Evolutionary conservation across 495 filamentous ascomycete genomes (phyloP).

Genomic region (Rostrohypoxylon terebratum): DNA sequence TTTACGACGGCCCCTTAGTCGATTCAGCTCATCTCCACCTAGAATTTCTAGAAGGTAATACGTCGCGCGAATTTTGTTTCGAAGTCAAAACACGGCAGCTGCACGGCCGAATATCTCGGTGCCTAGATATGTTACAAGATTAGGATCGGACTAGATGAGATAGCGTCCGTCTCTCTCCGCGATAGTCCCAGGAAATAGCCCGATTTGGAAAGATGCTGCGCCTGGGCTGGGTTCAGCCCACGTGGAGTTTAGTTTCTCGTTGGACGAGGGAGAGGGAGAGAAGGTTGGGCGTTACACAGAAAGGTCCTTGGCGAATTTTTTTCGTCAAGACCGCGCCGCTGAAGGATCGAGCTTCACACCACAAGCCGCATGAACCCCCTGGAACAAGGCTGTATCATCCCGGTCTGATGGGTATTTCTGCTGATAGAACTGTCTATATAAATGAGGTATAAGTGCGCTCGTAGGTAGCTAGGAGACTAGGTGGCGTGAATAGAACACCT

Average conservation of each 20-base stretch:
- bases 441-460: not conserved
- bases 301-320: not conserved
- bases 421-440: not conserved
- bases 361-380: not conserved
- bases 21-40: not conserved
- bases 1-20: not conserved
- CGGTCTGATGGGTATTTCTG: not conserved
- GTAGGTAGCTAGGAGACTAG: not conserved
- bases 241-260: not conserved
- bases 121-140: not conserved
- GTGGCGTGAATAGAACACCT: not conserved
- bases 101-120: not conserved
- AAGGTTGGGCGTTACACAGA: not conserved
- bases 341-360: slow-evolving; percentile 9
- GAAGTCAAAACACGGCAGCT: not conserved
- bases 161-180: not conserved
- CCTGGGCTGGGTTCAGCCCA: not conserved
- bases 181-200: not conserved
- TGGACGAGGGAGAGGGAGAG: not conserved
- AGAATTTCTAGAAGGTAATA: not conserved
- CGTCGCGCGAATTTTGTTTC: not conserved
- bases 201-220: slow-evolving; percentile 6
- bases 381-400: not conserved
- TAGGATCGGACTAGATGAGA: not conserved
- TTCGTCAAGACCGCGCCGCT: not conserved